phyloP scores from a whole-genome alignment of 371 early-diverging fungal genomes.

The Capniomyces stellatus region DNA sequence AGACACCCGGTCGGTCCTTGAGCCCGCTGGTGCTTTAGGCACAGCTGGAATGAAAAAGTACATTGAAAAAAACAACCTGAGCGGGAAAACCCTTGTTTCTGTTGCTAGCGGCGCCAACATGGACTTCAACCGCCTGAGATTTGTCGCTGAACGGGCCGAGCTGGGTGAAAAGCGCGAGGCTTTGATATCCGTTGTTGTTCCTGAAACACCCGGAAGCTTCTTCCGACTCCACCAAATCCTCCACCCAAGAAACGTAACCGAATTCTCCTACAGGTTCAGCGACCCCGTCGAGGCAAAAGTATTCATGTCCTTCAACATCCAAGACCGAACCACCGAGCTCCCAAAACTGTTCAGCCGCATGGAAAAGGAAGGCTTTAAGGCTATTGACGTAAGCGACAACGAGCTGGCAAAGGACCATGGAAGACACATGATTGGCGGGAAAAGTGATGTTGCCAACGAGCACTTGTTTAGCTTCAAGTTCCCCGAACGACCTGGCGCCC shows the following conservation, averaged over 20 bases:
- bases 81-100: conserved; percentile 41
- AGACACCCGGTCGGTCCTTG: conserved; percentile 83
- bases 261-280: conserved; percentile 81
- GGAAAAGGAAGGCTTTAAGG: conserved; percentile 38
- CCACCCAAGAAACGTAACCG: conserved; percentile 68
- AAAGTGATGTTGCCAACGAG: conserved; percentile 43
- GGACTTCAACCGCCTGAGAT: conserved; percentile 90
- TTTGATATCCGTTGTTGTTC: conserved; percentile 73
- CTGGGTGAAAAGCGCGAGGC: conserved; percentile 81
- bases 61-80: conserved; percentile 26
- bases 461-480: conserved; percentile 83
- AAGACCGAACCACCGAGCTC: conserved; percentile 43
- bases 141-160: conserved; percentile 86
- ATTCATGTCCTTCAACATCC: conserved; percentile 68
- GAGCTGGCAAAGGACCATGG: conserved; percentile 91
- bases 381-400: conserved; percentile 66
- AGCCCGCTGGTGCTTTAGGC: conserved; percentile 85
- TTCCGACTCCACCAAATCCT: conserved; percentile 52
- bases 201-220: conserved; percentile 80
- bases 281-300: conserved; percentile 61
- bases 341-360: conserved; percentile 39
- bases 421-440: conserved; percentile 78
- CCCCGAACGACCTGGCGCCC: conserved; percentile 88
- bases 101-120: conserved; percentile 90
- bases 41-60: conserved; percentile 82